Evolutionary conservation across 352 stramenopile genomes (phyloP).

Genomic region (Saprolegnia parasitica): DNA sequence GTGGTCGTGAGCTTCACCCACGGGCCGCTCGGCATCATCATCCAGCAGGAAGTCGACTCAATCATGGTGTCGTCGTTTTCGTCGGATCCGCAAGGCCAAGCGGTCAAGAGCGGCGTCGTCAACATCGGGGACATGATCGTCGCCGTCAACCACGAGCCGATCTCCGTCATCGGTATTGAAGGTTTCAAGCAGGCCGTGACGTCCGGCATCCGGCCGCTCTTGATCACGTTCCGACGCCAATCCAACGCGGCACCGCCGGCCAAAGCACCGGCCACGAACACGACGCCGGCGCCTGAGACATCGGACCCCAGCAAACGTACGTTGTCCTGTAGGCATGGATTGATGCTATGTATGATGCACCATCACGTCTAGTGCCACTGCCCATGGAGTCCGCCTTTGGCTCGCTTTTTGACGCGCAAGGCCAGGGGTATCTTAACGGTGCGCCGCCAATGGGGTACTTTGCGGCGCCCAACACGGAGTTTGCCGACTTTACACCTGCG

Average conservation of each 20-base stretch:
- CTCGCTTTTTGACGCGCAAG: neutral
- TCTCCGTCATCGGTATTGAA: conserved; percentile 69
- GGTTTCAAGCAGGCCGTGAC: conserved; percentile 70
- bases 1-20: conserved; percentile 62
- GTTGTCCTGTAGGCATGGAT: no score
- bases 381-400: neutral
- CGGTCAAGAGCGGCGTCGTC: conserved; percentile 63
- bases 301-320: neutral
- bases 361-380: neutral
- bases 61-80: conserved; percentile 82
- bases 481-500: no score
- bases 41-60: conserved; percentile 65
- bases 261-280: conserved; percentile 28
- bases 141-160: conserved; percentile 59
- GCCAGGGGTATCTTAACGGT: neutral
- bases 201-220: conserved; percentile 51
- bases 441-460: neutral
- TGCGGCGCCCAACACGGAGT: neutral
- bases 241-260: conserved; percentile 25
- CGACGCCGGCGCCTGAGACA: neutral
- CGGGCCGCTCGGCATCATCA: conserved; percentile 74
- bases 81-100: conserved; percentile 61
- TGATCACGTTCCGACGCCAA: conserved; percentile 61
- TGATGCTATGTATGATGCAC: no score
- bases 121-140: conserved; percentile 71